Conservation (phyloP, 2,329 filamentous ascomycete species). For the Trichoderma endophyticum region DNA sequence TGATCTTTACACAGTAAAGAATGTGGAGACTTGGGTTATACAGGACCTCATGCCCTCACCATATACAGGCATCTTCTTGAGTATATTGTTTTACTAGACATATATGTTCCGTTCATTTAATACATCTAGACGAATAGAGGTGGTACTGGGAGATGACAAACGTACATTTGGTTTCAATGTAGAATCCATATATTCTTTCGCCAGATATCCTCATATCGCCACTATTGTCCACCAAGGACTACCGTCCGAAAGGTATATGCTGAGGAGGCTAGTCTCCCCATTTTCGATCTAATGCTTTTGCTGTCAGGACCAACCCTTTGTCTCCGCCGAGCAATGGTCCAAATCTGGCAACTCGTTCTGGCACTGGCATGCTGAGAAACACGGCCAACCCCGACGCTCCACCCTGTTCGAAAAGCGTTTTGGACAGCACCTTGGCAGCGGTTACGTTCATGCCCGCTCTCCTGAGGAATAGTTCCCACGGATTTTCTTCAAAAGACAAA, state of each 20-base stretch:
- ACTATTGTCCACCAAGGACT: not conserved
- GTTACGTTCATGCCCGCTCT: slow-evolving; percentile 37
- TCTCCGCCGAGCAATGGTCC: slow-evolving; percentile 28
- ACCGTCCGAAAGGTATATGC: not conserved
- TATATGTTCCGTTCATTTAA: not conserved
- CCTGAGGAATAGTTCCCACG: slow-evolving; percentile 38
- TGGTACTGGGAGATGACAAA: not conserved
- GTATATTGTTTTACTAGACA: not conserved
- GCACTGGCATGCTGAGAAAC: slow-evolving; percentile 32
- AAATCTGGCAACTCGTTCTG: slow-evolving; percentile 28
- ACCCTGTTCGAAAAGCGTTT: slow-evolving; percentile 26
- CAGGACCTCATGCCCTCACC: not conserved
- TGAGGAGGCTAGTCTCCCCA: slow-evolving; percentile 1
- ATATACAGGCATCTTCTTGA: not conserved
- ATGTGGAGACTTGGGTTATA: not conserved
- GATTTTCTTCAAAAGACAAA: slow-evolving; percentile 40
- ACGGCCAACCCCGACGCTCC: slow-evolving; percentile 29
- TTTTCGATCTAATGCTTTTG: not conserved
- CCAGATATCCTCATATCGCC: not conserved
- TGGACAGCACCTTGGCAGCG: slow-evolving; percentile 35
- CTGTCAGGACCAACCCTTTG: slow-evolving; percentile 22
- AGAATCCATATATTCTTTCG: not conserved
- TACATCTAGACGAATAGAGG: slow-evolving; percentile 2
- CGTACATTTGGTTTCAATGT: not conserved
- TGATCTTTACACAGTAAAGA: not conserved